Base-by-base conservation (phyloP, 2,329 filamentous ascomycete genomes). In the Talaromyces sp. region DNA sequence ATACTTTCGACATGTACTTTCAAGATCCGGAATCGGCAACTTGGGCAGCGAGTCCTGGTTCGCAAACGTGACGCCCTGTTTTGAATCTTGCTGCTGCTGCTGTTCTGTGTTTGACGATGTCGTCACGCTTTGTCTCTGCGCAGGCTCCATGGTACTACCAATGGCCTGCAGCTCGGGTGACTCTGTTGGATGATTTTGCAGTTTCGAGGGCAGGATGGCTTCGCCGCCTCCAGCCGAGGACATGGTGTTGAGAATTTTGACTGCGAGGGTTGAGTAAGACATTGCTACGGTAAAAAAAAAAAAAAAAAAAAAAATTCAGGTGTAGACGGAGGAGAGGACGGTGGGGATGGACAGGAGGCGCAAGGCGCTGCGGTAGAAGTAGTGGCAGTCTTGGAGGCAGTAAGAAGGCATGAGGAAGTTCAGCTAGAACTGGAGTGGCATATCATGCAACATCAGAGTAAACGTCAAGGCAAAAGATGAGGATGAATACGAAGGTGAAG, bases 331-430 rank as follows among this genome's bases (percentile, higher is more conserved):
- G 67, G 89, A 91, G 76, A 96, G 86, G 71, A 81, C 85, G 69
- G 90, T 96, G 79, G 87, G 85, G 70, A 96, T 87, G 73, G 90
- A 94, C 69, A 96, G 82, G 73, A 92, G 88, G 82, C 91, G 91
- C 79, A 96, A 81, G 73, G 91, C 90, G 77, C 89, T 96, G 82
- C 91, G 91, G 82, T 91, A 95, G 80, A 96, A 96, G 80, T 96
- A 96, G 76, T 96, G 91, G 72, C 90, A 96, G 78, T 96, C 90
- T 83, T 95, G 89, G 62, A 91, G 81, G 77, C 82, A 96, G 77
- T 91, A 94, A 70, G 83, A 78, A 82, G 90, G 90, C 91, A 96
- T 96, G 68, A 73, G 31, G 54, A 23, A 36, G 54, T 12, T 56
- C 31, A 27, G 33, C 27, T 42, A 40, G 31, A 56, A n/a, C 33